Evolutionary conservation across 2,329 filamentous ascomycete genomes (phyloP), one percentile per base, ranked within the genome.

Genomic region (Fusarium irregulare): DNA sequence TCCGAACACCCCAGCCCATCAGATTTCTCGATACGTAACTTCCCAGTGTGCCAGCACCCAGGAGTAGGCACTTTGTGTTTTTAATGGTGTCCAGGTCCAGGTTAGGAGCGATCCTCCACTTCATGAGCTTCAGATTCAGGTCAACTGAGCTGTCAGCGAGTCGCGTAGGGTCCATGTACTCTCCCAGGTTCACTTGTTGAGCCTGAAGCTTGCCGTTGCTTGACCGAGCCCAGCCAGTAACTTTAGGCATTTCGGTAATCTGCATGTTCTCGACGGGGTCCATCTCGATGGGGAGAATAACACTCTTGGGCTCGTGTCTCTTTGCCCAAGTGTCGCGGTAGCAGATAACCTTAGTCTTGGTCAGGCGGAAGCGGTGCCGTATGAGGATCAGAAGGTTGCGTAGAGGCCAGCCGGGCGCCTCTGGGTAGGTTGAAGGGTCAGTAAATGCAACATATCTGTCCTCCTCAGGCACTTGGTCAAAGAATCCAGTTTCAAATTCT

Each of bases 61-160:
- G 88, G 4, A 99, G 83, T 18, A 99, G 86, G 77, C 96, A 99
- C 76, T 91, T 97, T 6, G 93, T 95, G 60, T 91, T 88, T 77
- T 97, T 98, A 77, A 98, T 94, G 30, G 88, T 88, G 30, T 98
- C 94, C 12, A 99, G 87, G 77, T 98, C 88, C 42, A 99, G 87
- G 53, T 91, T 90, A 0, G 96, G 96, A 10, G 94, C 93, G 75
- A 99, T 93, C 41, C 96, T 91, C 96, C 96, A 99, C 82, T 98
- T 99, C 91, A 99, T 99, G 61, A 99, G 86, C 81, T 98, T 98
- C 64, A 98, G 85, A 76, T 99, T 99, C 62, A 99, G 86, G 76
- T 99, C 96, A 12, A 98, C 95, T 1, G 94, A 94, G 78, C 97
- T 94, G 77, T 98, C 94, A 23, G 96, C 96, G 20, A 98, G 84